These are phyloP conservation scores for Neonectria magnoliae DNA, from an alignment of 2,329 filamentous ascomycete genomes.

Conservation along the genomic window DNA sequence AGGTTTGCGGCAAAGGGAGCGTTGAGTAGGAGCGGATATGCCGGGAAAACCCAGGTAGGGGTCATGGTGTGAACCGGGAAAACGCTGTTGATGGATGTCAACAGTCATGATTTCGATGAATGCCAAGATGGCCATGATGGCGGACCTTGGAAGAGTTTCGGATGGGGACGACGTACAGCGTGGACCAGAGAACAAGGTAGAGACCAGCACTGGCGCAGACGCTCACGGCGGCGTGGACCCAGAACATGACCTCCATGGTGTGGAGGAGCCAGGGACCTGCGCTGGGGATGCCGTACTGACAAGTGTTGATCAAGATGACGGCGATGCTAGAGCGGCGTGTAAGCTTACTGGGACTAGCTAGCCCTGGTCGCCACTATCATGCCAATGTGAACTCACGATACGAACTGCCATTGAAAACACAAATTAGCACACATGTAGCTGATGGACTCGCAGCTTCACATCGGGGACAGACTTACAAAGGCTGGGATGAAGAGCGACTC, in stretches of 20 bases:
- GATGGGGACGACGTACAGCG: slow-evolving; percentile 53
- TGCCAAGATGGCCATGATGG: not conserved
- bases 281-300: slow-evolving; percentile 76
- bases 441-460: not conserved
- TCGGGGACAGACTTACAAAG: slow-evolving; percentile 52
- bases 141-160: not conserved
- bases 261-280: slow-evolving; percentile 69
- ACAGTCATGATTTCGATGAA: not conserved
- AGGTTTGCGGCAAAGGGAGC: slow-evolving; percentile 76
- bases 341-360: not conserved
- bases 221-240: slow-evolving; percentile 77
- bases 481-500: slow-evolving; percentile 83
- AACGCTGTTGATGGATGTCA: slow-evolving; percentile 47
- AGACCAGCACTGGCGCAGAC: slow-evolving; percentile 74
- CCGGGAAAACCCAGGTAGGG: slow-evolving; percentile 87
- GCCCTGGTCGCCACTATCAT: not conserved
- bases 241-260: slow-evolving; percentile 74
- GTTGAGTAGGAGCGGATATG: slow-evolving; percentile 81
- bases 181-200: slow-evolving; percentile 78
- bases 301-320: slow-evolving; percentile 81
- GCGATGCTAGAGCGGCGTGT: slow-evolving; percentile 63
- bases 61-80: slow-evolving; percentile 84
- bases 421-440: slow-evolving; percentile 20
- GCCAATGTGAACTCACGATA: slow-evolving; percentile 51
- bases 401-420: slow-evolving; percentile 46